Base-by-base conservation (phyloP, 225 moss, liverwort and hornwort species). In the Bryum argenteum region DNA sequence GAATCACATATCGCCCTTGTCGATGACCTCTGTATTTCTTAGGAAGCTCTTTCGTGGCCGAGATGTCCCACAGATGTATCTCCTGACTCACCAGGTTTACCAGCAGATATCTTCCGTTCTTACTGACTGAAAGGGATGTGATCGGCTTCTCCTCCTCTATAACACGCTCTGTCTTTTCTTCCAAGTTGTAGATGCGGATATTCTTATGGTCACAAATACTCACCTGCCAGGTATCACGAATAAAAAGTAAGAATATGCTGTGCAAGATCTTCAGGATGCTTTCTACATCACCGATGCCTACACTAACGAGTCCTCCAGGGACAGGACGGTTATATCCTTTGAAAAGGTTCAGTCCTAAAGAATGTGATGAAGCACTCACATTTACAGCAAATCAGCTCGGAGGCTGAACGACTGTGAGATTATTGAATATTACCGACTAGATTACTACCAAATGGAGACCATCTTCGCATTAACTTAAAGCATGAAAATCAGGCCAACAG, bases 21-120 rank as follows among this genome's bases (percentile, higher is more conserved):
- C 77, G 85, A 77, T 98, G 97, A 59, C 97, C 97, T 76, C 88
- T 92, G 62, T 92, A 98, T 79, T 92, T 98, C 78, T 91, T 88
- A 37, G 94, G 92, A 58, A 86, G 81, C 77, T 91, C 90, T 73
- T 85, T 78, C n/a, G 84, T 88, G 40, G 90, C 86, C 44, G 82
- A 77, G 67, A 94, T 98, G 74, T 98, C 92, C 94, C 97, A 98
- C 54, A 94, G 71, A 71, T 98, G 97, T 70, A 98, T 98, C 73
- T 98, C 97, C 75, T 98, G 89, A 71, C 94, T 92, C 73, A 93
- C 84, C 74, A 98, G 82, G 75, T 94, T 98, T 69, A 98, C 97
- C 71, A 98, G 89, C 78, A 98, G 69, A 72, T 89, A 98, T 80
- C 92, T 91, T 69, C 97, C 97, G 74, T 98, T 92, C 77, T 92